These are phyloP conservation scores for Pseudofabraea citricarpa DNA, from an alignment of 2,329 filamentous ascomycete species.

Conservation along the genomic window DNA sequence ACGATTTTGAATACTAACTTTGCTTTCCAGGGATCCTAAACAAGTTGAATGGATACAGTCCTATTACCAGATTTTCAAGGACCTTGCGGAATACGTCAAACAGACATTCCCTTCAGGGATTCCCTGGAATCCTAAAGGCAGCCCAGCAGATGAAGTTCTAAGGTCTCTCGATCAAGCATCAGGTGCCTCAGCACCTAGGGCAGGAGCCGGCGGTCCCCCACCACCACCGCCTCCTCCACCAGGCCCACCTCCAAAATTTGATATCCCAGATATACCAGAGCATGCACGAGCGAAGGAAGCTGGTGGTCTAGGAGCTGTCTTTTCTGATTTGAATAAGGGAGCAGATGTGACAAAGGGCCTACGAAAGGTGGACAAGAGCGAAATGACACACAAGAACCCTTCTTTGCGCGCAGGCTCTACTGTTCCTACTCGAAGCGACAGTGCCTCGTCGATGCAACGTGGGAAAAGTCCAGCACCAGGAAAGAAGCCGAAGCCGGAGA, in stretches of 20 bases:
- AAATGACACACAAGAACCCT: slow-evolving; percentile 99
- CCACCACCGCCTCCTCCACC: slow-evolving; percentile 67
- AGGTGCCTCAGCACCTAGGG: slow-evolving; percentile 37
- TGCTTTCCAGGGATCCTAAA: slow-evolving; percentile 57
- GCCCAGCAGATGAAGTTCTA: slow-evolving; percentile 63
- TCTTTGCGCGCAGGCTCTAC: slow-evolving; percentile 69
- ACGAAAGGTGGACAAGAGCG: slow-evolving; percentile 86
- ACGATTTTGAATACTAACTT: slow-evolving; percentile 4
- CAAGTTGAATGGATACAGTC: slow-evolving; percentile 86
- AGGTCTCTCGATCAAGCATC: slow-evolving; percentile 54
- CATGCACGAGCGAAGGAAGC: slow-evolving; percentile 37
- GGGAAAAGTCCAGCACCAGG: slow-evolving; percentile 84
- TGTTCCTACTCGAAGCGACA: slow-evolving; percentile 55
- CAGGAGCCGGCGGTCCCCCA: slow-evolving; percentile 51
- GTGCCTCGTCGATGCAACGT: slow-evolving; percentile 43
- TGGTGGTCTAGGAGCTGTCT: slow-evolving; percentile 78
- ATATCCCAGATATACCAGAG: slow-evolving; percentile 43
- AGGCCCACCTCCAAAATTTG: slow-evolving; percentile 52
- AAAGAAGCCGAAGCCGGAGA: slow-evolving; percentile 83
- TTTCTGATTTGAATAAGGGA: slow-evolving; percentile 86
- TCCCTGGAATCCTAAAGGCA: slow-evolving; percentile 77
- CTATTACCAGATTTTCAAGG: slow-evolving; percentile 88
- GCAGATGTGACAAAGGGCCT: slow-evolving; percentile 82
- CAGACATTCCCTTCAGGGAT: slow-evolving; percentile 75
- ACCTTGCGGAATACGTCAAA: slow-evolving; percentile 79